Evolutionary conservation across 2,329 filamentous ascomycete species (phyloP), one percentile per base, ranked within the genome.

Genomic region (Alternaria panax): DNA sequence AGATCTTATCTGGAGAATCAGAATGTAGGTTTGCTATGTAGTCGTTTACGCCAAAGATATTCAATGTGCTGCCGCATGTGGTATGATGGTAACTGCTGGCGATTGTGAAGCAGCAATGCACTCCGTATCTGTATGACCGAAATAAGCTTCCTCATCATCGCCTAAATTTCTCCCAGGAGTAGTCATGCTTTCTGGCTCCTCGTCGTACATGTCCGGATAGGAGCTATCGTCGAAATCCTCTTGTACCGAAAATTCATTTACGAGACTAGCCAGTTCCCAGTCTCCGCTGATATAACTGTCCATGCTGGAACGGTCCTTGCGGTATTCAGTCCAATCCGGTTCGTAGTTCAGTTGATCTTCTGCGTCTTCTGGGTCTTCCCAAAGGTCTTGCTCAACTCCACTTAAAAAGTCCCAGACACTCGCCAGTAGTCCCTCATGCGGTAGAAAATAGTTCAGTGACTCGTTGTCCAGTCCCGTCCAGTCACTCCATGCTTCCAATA

Each of bases 401-500:
- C 69, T 73, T 27, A 77, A 43, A 42, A 77, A 77, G 36, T 76
- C 75, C 73, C 75, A 76, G 2, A 65, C 73, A 14, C 59, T 69
- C 20, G 70, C 73, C 2, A 76, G 53, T 7, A 73, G 57, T 36
- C 75, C 73, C 32, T 74, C 65, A 3, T 62, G 66, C 1, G 74
- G 74, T 2, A 76, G 47, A n/a, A 75, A 68, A 59, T 77, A 77
- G 14, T 67, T 70, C 22, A 75, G 60, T 0, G 62, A 70, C 36
- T 75, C 69, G 28, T 67, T 69, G 42, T 75, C 72, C n/a, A 68
- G 58, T 1, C 74, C 72, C 1, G 63, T 66, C 56, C 63, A 72
- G 27, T 77, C 73, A 34, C 73, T 68, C 75, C 75, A 77, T 1
- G 74, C 73, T 57, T 77, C 74, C 1, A 76, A 62, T 2, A 75